Evolutionary conservation across 148 eudicot genomes (phyloP).

Genomic region (Rhododendron vialii): DNA sequence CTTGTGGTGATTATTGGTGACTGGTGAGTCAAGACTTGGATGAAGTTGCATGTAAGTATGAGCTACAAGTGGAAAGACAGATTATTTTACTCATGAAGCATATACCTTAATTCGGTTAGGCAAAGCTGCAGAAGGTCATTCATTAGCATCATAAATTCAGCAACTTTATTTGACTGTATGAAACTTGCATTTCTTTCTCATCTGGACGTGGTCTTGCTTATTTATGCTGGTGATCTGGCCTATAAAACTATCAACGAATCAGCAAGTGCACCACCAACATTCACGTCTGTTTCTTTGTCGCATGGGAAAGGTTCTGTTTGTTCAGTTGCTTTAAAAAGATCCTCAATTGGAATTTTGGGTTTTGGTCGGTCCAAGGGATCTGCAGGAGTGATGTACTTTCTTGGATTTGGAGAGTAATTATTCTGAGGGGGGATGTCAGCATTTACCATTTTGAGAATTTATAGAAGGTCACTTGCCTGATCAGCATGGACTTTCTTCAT

Average conservation of each 20-base stretch:
- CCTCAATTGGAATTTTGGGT: conserved; percentile 39
- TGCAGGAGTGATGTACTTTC: conserved; percentile 27
- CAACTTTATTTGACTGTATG: background rate
- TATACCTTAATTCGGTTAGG: background rate
- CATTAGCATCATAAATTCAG: background rate
- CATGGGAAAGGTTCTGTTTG: conserved; percentile 49
- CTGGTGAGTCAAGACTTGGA: background rate
- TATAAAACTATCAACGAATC: conserved; percentile 27
- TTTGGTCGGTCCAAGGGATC: conserved; percentile 42
- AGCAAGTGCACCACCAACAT: conserved; percentile 41
- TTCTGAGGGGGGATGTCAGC: background rate
- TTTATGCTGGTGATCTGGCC: conserved; percentile 15
- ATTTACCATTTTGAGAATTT: background rate
- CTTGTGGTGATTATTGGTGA: conserved; percentile 20
- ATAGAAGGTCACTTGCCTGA: background rate
- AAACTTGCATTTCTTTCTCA: background rate
- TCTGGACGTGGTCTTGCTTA: conserved; percentile 11
- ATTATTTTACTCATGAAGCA: background rate
- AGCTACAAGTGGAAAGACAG: background rate
- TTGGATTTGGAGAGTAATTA: conserved; percentile 45
- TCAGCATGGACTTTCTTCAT: conserved; percentile 85
- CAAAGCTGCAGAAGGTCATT: background rate
- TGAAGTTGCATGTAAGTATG: background rate
- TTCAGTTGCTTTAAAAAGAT: conserved; percentile 41
- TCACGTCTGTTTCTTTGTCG: conserved; percentile 56